These are phyloP conservation scores for Sporobolomyces pararoseus DNA, from an alignment of 768 basidiomycete species.

Conservation along the genomic window DNA sequence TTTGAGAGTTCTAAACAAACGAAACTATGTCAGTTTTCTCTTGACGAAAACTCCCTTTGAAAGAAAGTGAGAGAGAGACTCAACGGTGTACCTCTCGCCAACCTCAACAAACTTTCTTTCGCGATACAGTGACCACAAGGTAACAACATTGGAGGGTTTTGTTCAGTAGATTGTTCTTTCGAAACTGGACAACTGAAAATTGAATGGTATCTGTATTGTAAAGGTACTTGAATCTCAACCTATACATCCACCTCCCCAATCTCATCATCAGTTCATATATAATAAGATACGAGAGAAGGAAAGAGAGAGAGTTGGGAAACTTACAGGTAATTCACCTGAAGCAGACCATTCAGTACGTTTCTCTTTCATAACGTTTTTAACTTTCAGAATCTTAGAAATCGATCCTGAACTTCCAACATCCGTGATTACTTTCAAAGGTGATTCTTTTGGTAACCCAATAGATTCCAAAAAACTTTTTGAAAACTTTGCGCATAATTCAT, in stretches of 20 bases:
- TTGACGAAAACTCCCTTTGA: background rate
- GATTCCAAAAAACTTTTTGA: conserved; percentile 82
- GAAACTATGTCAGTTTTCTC: conserved; percentile 3
- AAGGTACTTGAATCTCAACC: conserved; percentile 87
- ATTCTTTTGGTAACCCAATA: conserved; percentile 81
- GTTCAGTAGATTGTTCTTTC: conserved; percentile 88
- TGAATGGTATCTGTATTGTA: conserved; percentile 84
- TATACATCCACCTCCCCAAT: conserved; percentile 51
- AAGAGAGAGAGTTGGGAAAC: conserved; percentile 34
- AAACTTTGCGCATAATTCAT: conserved; percentile 67
- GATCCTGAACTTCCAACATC: conserved; percentile 92
- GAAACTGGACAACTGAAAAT: conserved; percentile 97
- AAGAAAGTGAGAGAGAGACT: background rate
- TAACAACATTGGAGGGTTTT: conserved; percentile 98
- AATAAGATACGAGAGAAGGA: background rate
- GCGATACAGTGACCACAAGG: conserved; percentile 91
- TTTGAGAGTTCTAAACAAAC: conserved; percentile 68
- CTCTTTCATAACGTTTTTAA: conserved; percentile 86
- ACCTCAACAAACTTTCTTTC: conserved; percentile 80
- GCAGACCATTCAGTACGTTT: conserved; percentile 89
- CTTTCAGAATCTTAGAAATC: conserved; percentile 86
- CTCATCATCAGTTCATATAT: too few species aligned
- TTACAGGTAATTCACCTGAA: conserved; percentile 80
- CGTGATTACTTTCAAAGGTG: conserved; percentile 80
- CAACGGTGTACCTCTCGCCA: conserved; percentile 79